phyloP scores from a whole-genome alignment of 805 yeast genomes.

The Nakazawaea pomicola region DNA sequence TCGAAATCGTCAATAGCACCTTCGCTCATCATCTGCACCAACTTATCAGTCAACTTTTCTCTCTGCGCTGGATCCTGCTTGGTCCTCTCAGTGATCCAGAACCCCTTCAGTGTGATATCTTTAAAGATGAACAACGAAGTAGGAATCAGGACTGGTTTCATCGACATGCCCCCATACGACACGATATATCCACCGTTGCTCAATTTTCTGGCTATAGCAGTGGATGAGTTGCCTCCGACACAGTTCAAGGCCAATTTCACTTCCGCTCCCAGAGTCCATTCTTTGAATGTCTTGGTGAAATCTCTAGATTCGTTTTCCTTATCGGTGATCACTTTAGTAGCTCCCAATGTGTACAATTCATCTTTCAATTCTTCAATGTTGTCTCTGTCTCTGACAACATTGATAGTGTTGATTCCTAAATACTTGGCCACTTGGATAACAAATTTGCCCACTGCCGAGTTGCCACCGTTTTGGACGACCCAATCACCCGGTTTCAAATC shows the following conservation, averaged over 20 bases:
- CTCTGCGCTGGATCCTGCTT: conserved; percentile 57
- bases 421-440: conserved; percentile 83
- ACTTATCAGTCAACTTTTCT: conserved; percentile 44
- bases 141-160: conserved; percentile 90
- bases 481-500: conserved; percentile 69
- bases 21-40: conserved; percentile 52
- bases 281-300: conserved; percentile 55
- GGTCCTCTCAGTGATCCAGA: conserved; percentile 81
- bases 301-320: conserved; percentile 69
- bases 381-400: conserved; percentile 83
- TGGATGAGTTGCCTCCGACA: conserved; percentile 85
- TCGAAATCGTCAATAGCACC: conserved; percentile 52
- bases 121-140: conserved; percentile 88
- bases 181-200: conserved; percentile 69
- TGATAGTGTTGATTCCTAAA: conserved; percentile 76
- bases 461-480: conserved; percentile 96
- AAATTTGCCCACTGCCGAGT: conserved; percentile 88
- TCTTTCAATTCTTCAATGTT: conserved; percentile 55
- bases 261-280: conserved; percentile 44
- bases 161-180: conserved; percentile 97
- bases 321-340: conserved; percentile 87
- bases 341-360: conserved; percentile 65
- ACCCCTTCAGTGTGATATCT: conserved; percentile 79
- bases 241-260: conserved; percentile 84
- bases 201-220: conserved; percentile 80